Evolutionary conservation across 495 filamentous ascomycete species (phyloP).

Genomic region (Penicillium canariense): DNA sequence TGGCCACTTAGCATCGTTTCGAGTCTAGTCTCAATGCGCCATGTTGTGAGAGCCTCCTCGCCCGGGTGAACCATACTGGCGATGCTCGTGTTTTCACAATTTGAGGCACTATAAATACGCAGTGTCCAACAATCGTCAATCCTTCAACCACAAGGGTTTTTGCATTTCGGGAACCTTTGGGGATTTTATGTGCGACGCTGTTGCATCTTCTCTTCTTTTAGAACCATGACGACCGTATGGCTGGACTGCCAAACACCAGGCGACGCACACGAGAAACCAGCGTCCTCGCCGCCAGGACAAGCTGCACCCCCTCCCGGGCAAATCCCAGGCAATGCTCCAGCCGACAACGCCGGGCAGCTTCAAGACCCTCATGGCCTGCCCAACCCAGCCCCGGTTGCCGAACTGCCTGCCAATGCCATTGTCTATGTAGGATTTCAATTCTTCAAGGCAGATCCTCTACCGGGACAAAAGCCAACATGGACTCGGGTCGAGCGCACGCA

Average conservation of each 20-base stretch:
- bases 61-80: no score
- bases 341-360: background rate
- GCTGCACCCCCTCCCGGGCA: background rate
- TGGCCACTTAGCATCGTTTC: no score
- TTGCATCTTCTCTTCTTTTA: constrained; percentile 6
- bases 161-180: background rate
- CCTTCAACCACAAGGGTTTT: background rate
- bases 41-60: no score
- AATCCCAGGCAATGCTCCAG: background rate
- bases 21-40: no score
- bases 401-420: background rate
- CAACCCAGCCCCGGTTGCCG: background rate
- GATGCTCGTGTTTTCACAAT: no score
- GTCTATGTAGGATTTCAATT: constrained; percentile 36
- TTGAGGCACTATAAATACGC: no score
- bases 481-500: constrained; percentile 26
- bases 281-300: background rate
- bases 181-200: constrained; percentile 4
- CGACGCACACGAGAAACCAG: background rate
- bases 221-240: constrained; percentile 15
- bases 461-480: constrained; percentile 33
- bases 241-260: background rate
- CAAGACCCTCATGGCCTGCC: background rate
- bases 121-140: no score
- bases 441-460: constrained; percentile 31